Conservation (phyloP, 306 rosid species). For the Glycine soja region DNA sequence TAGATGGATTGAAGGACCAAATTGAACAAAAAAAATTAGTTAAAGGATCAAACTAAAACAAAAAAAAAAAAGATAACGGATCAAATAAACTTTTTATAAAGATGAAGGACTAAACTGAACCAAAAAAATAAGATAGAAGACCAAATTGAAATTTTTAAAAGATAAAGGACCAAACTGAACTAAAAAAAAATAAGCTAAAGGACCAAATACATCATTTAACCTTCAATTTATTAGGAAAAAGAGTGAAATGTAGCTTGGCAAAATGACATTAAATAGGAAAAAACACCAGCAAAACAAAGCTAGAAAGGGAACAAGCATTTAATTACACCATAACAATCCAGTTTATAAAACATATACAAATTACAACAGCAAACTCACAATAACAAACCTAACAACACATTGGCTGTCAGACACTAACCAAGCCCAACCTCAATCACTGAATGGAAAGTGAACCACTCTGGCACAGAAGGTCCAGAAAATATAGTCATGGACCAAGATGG, state of each 20-base stretch:
- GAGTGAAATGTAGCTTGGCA: conserved; percentile 12
- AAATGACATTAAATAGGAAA: conserved; percentile 9
- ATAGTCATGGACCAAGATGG: neutral
- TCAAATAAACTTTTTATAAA: too few species aligned
- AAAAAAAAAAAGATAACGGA: too few species aligned
- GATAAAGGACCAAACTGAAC: too few species aligned
- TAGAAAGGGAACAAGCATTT: neutral
- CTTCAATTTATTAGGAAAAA: neutral
- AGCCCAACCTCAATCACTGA: conserved; percentile 1
- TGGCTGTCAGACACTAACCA: conserved; percentile 2
- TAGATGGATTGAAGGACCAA: too few species aligned
- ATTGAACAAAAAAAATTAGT: too few species aligned
- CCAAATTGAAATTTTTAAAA: too few species aligned
- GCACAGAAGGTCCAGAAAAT: conserved; percentile 1
- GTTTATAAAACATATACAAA: conserved; percentile 4
- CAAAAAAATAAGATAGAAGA: too few species aligned
- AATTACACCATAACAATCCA: neutral
- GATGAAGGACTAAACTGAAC: too few species aligned
- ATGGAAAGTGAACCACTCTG: conserved; percentile 21
- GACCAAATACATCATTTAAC: too few species aligned
- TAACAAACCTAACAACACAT: neutral
- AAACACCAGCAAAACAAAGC: conserved; percentile 10
- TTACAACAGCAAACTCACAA: neutral
- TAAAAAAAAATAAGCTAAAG: too few species aligned
- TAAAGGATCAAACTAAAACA: too few species aligned